Conservation (phyloP, 306 rosid genomes). For the Trifolium pratense region DNA sequence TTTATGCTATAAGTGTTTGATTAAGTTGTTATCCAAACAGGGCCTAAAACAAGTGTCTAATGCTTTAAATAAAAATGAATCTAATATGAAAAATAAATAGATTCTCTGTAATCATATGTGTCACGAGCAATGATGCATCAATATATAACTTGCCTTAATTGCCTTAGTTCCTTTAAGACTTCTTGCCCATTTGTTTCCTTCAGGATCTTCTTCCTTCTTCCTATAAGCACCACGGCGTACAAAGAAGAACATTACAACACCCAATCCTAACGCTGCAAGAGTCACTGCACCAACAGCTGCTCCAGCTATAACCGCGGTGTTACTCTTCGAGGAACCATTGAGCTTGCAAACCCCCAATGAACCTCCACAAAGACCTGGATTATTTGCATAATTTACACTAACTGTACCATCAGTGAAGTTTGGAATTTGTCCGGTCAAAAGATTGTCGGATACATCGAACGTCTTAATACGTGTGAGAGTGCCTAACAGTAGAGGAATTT, state of each 20-base stretch:
- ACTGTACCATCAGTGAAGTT: rapidly evolving
- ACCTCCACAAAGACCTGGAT: conserved; percentile 68
- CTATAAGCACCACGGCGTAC: conserved; percentile 60
- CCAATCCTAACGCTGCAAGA: conserved; percentile 57
- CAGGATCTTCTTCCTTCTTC: conserved; percentile 83
- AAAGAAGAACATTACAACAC: conserved; percentile 63
- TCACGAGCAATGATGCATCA: not conserved
- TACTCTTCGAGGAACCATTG: conserved; percentile 43
- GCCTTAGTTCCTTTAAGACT: conserved; percentile 72
- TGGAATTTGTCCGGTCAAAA: conserved; percentile 70
- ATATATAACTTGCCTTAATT: conserved; percentile 69
- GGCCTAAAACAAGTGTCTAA: not conserved
- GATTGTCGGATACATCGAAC: conserved; percentile 63
- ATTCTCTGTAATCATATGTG: conserved; percentile 13
- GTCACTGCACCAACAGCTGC: conserved; percentile 80
- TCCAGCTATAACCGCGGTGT: conserved; percentile 67
- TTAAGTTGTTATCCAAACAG: not conserved
- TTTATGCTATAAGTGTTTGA: not conserved
- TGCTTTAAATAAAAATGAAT: conserved; percentile 28
- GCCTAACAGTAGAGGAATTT: conserved; percentile 55
- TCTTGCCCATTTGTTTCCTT: conserved; percentile 98
- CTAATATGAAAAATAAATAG: conserved; percentile 27
- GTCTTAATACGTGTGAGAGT: conserved; percentile 52
- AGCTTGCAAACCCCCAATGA: conserved; percentile 36
- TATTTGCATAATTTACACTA: conserved; percentile 49